Base-by-base conservation (phyloP, 352 stramenopile genomes). In the Saprolegnia diclina region DNA sequence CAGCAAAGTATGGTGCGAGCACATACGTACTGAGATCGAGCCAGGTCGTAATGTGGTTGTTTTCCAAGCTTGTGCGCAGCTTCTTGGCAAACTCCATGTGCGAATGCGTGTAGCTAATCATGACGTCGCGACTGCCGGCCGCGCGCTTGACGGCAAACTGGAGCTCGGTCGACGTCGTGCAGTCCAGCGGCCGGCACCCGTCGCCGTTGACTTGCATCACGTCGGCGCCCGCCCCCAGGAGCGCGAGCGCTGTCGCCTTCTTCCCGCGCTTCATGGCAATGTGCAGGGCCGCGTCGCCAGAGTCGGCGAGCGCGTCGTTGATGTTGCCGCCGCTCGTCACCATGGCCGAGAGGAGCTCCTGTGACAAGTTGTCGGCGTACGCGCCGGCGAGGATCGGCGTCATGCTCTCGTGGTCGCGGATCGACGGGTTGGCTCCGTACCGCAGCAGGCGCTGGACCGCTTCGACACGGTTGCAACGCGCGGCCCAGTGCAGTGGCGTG, bases 61-160 rank as follows among this genome's bases (percentile, higher is more conserved):
- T 74, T 73, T 92, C 86, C 0, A 94, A 67, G 14, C 75, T 78
- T 54, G 81, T 78, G 48, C 86, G 84, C 37, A 92, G 68, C 59
- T 92, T 92, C 54, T 82, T 88, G 14, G 84, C 85, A 74, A 94
- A 92, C 73, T 91, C 83, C 6, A 75, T 73, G 66, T 94, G 86
- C 37, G 86, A 88, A 67, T 94, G 86, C 32, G 86, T 94, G 73
- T 94, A 92, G 74, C 86, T 94, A 71, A 94, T 92, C 86, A 94
- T 92, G 11, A 92, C 86, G 38, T 94, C 86, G 0, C 86, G 81
- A 35, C 88, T 78, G 0, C 86, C 86, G 0, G 84, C 86, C n/a
- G 84, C 85, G 18, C 75, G 81, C 72, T 94, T 94, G 52, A 94
- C 83, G 32, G 87, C 85, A 40, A 88, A 94, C n/a, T 88, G 74